Evolutionary conservation across 139 green algal species (phyloP).

Genomic region (Tetradesmus obliquus): DNA sequence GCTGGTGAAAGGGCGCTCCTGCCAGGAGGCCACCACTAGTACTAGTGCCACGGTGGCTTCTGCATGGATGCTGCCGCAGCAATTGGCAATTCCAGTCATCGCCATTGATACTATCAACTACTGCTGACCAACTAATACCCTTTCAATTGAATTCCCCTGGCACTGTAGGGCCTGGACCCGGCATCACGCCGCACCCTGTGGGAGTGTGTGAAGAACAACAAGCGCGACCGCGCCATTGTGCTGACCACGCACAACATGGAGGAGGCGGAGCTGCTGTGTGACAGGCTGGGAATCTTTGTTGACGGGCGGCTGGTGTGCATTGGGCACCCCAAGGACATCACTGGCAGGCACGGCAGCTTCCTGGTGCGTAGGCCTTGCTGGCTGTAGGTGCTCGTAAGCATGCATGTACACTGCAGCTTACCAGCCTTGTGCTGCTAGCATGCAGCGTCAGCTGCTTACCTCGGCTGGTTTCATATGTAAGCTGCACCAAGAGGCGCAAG

Average conservation of each 20-base stretch:
- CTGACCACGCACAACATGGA: constrained; percentile 95
- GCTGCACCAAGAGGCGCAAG: too few relatives aligned
- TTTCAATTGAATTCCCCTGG: not conserved
- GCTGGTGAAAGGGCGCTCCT: too few relatives aligned
- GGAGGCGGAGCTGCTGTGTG: constrained; percentile 88
- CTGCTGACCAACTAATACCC: too few relatives aligned
- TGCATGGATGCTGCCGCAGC: too few relatives aligned
- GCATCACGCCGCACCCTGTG: constrained; percentile 85
- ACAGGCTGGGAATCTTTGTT: constrained; percentile 80
- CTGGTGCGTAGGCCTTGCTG: constrained; percentile 40
- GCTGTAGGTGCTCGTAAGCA: not conserved
- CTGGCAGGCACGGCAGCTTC: constrained; percentile 66
- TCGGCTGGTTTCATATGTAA: too few relatives aligned
- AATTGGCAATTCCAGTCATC: too few relatives aligned
- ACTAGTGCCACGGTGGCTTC: too few relatives aligned
- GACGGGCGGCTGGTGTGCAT: constrained; percentile 89
- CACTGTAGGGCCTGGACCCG: constrained; percentile 80
- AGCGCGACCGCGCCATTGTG: constrained; percentile 81
- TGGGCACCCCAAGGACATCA: constrained; percentile 89
- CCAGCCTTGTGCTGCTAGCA: not conserved
- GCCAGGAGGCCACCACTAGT: too few relatives aligned
- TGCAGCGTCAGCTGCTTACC: not conserved
- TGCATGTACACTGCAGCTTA: not conserved
- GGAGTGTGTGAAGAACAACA: constrained; percentile 80
- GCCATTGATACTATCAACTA: too few relatives aligned